Conservation (phyloP, 768 basidiomycete species). For the Podaxis rugospora region DNA sequence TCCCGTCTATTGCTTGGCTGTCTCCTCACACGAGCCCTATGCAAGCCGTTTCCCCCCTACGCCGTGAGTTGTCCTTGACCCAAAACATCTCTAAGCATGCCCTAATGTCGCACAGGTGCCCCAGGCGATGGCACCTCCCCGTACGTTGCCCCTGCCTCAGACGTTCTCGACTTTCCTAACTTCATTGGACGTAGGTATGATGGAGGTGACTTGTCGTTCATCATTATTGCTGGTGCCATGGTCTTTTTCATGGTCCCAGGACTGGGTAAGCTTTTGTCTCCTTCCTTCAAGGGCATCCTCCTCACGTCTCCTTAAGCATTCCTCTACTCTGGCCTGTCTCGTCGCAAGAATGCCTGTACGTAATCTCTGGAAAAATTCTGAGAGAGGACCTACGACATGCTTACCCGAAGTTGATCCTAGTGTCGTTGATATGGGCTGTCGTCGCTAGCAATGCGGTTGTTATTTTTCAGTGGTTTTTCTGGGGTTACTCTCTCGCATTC, state of each 20-base stretch:
- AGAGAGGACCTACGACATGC: not conserved
- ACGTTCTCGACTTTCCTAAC: not conserved
- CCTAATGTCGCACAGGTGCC: not conserved
- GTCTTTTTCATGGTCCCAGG: constrained; percentile 79
- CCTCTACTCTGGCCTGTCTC: constrained; percentile 67
- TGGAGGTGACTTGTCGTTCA: constrained; percentile 68
- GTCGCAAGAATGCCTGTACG: constrained; percentile 60
- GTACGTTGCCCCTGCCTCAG: constrained; percentile 4
- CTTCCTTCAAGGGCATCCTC: not conserved
- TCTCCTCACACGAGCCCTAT: not conserved
- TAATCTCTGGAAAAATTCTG: constrained; percentile 1
- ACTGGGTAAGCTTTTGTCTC: constrained; percentile 40
- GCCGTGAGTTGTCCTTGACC: constrained; percentile 1
- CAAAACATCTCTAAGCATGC: not conserved
- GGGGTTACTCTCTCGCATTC: constrained; percentile 77
- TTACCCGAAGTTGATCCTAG: constrained; percentile 20
- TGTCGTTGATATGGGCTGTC: constrained; percentile 75
- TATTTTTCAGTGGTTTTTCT: constrained; percentile 76
- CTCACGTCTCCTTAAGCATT: constrained; percentile 42
- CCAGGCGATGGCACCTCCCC: constrained; percentile 3
- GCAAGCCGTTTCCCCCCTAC: not conserved
- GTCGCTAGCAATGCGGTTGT: constrained; percentile 69
- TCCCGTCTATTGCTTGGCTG: not conserved
- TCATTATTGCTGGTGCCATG: constrained; percentile 63
- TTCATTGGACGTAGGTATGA: constrained; percentile 46